phyloP scores from a whole-genome alignment of 1,284 basidiomycete genomes.

The Ceratobasidium sp. region DNA sequence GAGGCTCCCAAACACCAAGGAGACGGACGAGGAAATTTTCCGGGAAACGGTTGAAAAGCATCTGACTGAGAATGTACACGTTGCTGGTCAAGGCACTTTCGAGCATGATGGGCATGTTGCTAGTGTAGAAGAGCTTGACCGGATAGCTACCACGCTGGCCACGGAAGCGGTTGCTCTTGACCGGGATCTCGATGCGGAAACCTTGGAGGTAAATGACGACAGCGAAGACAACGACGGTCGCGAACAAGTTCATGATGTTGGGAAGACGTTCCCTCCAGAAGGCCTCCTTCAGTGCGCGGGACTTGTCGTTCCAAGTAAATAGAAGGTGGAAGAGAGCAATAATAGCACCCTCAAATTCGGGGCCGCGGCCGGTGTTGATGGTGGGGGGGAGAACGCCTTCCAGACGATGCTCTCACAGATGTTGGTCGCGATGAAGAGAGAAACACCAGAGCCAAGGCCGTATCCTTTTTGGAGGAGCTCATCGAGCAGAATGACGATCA shows the following conservation, averaged over 20 bases:
- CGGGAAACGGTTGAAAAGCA: constrained; percentile 92
- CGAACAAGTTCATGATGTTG: constrained; percentile 97
- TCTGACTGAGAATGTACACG: constrained; percentile 96
- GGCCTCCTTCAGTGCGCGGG: constrained; percentile 94
- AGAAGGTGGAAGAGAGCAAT: constrained; percentile 97
- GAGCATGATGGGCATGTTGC: constrained; percentile 99
- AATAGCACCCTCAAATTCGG: constrained; percentile 97
- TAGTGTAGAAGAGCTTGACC: constrained; percentile 98
- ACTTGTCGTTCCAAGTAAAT: constrained; percentile 99
- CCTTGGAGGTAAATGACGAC: constrained; percentile 98
- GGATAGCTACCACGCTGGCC: constrained; percentile 96
- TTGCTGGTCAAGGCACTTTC: constrained; percentile 94
- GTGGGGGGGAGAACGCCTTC: constrained; percentile 99
- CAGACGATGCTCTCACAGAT: constrained; percentile 99
- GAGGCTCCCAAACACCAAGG: constrained; percentile 96
- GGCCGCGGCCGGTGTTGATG: constrained; percentile 96
- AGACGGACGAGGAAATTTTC: constrained; percentile 88
- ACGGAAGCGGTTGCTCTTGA: constrained; percentile 95
- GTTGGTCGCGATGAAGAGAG: constrained; percentile 99
- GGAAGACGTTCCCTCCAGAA: constrained; percentile 98
- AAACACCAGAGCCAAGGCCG: constrained; percentile 97
- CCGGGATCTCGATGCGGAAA: constrained; percentile 98
- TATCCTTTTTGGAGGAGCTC: constrained; percentile 99
- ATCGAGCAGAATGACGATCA: constrained; percentile 98
- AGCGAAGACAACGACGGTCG: constrained; percentile 91